phyloP scores from a whole-genome alignment of 371 early-diverging fungal species.

The Gilbertella persicaria region DNA sequence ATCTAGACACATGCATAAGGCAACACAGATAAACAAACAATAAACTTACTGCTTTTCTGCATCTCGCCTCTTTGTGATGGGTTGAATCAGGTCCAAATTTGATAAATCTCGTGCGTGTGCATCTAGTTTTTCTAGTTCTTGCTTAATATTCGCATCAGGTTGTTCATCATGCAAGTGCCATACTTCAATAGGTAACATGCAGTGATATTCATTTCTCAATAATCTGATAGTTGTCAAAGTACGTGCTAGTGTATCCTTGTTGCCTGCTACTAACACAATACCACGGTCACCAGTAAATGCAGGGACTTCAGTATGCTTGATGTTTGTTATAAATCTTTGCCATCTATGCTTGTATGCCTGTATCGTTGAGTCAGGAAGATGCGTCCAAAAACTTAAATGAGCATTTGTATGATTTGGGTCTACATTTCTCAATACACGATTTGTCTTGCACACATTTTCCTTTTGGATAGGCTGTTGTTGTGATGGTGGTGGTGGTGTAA shows the following conservation, averaged over 20 bases:
- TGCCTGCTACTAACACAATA: constrained; percentile 46
- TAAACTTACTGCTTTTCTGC: constrained; percentile 43
- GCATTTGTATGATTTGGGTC: constrained; percentile 46
- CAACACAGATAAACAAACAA: too few species aligned
- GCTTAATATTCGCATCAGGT: constrained; percentile 14
- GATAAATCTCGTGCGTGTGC: constrained; percentile 33
- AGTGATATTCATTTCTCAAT: constrained; percentile 24
- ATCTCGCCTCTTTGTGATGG: constrained; percentile 26
- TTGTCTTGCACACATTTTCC: constrained; percentile 9
- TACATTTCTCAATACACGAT: constrained; percentile 28
- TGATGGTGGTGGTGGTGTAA: not conserved
- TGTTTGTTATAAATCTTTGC: constrained; percentile 31
- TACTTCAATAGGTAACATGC: constrained; percentile 36
- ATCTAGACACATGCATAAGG: constrained; percentile 26
- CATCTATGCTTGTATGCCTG: constrained; percentile 26
- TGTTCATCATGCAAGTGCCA: constrained; percentile 47
- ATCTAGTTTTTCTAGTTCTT: constrained; percentile 15
- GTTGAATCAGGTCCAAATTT: constrained; percentile 27
- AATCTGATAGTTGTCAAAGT: constrained; percentile 33
- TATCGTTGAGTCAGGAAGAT: constrained; percentile 15
- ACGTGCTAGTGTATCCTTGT: constrained; percentile 42
- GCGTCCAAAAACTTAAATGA: constrained; percentile 36
- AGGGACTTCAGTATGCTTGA: constrained; percentile 7
- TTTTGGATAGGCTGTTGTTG: not conserved
- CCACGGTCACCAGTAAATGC: constrained; percentile 23